Evolutionary conservation across 2,329 filamentous ascomycete species (phyloP).

Genomic region (Penicillium sp.): DNA sequence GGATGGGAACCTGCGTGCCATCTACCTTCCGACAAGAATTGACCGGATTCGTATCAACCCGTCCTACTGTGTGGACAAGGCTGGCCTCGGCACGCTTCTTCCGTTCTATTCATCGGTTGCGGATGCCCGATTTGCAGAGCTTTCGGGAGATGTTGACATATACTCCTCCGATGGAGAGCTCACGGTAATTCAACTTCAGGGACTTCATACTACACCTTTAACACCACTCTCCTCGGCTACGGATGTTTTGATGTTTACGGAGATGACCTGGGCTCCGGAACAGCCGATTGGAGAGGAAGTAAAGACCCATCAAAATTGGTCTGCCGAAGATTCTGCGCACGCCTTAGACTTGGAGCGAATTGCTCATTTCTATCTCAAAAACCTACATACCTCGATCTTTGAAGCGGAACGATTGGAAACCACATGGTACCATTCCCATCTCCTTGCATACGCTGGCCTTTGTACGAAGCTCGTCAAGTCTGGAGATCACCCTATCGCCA

Average conservation of each 20-base stretch:
- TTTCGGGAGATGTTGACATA: constrained; percentile 33
- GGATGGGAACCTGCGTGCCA: constrained; percentile 23
- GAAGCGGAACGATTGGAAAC: not conserved
- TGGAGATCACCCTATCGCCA: constrained; percentile 17
- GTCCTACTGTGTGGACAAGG: constrained; percentile 3
- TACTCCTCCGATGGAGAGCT: constrained; percentile 20
- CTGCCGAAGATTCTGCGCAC: not conserved
- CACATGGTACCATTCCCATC: constrained; percentile 15
- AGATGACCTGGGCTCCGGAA: constrained; percentile 26
- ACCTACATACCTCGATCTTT: constrained; percentile 1
- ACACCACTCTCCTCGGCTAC: constrained; percentile 19
- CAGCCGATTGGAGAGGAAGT: not conserved
- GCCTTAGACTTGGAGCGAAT: constrained; percentile 23
- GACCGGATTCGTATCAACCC: constrained; percentile 26
- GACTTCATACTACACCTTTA: constrained; percentile 28
- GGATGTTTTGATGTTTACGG: constrained; percentile 27
- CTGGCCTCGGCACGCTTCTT: constrained; percentile 16
- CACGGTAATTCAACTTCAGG: constrained; percentile 27
- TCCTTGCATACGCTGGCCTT: constrained; percentile 21
- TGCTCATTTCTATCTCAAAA: constrained; percentile 26
- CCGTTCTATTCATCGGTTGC: constrained; percentile 26
- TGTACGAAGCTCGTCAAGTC: constrained; percentile 17
- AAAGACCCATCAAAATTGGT: not conserved
- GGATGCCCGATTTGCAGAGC: constrained; percentile 17
- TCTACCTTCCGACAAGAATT: constrained; percentile 30